Conservation (phyloP, 805 yeast genomes). For the Dipodascopsis uninucleata region DNA sequence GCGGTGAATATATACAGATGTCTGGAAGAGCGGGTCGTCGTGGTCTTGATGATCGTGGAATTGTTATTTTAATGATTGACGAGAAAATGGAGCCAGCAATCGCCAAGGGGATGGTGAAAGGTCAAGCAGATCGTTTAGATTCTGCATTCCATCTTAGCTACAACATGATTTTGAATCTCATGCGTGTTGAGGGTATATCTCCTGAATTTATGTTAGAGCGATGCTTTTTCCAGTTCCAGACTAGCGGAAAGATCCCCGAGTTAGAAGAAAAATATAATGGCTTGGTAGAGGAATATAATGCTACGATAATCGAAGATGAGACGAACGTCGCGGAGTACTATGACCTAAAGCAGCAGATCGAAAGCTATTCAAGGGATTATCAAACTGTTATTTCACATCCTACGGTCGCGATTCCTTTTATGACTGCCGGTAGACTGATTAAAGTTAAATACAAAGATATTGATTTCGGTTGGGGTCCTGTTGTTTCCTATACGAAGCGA, state of each 20-base stretch:
- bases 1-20: conserved; percentile 99
- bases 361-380: conserved; percentile 67
- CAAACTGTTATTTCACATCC: conserved; percentile 88
- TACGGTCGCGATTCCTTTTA: conserved; percentile 71
- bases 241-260: conserved; percentile 82
- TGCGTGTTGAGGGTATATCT: conserved; percentile 97
- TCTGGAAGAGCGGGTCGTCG: conserved; percentile 99
- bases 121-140: conserved; percentile 95
- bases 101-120: conserved; percentile 99
- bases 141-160: conserved; percentile 97
- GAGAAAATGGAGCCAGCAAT: conserved; percentile 99
- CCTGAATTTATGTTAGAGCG: conserved; percentile 96
- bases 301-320: conserved; percentile 67
- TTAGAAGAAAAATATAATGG: conserved; percentile 65
- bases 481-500: conserved; percentile 72
- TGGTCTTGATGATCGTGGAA: conserved; percentile 98
- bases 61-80: conserved; percentile 98
- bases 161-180: conserved; percentile 90
- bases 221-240: conserved; percentile 94
- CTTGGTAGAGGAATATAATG: conserved; percentile 48
- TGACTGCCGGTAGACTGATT: conserved; percentile 85
- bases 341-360: conserved; percentile 70
- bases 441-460: conserved; percentile 32
- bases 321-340: conserved; percentile 72
- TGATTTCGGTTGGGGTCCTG: conserved; percentile 97